Evolutionary conservation across 2,329 filamentous ascomycete genomes (phyloP).

Genomic region (Torrubiella hemipterigena): DNA sequence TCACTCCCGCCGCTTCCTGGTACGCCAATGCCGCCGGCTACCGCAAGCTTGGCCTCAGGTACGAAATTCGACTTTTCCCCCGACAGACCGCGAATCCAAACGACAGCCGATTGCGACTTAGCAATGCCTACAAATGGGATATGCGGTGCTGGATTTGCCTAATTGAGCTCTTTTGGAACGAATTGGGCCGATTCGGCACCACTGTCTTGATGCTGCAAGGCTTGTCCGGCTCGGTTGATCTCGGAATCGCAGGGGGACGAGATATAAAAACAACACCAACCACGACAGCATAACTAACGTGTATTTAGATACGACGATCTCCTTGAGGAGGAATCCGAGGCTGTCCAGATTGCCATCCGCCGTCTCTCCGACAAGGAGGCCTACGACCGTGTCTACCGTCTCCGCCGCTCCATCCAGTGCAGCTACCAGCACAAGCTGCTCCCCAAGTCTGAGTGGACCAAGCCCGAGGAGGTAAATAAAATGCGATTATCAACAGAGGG

Average conservation of each 20-base stretch:
- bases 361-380: constrained; percentile 80
- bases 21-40: constrained; percentile 85
- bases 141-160: no score
- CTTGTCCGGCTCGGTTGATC: no score
- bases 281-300: no score
- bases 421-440: constrained; percentile 53
- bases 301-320: constrained; percentile 78
- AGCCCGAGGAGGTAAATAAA: constrained; percentile 34
- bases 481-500: not conserved
- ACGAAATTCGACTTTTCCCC: constrained; percentile 20
- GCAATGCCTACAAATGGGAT: no score
- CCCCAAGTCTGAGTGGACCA: constrained; percentile 49
- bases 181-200: no score
- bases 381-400: constrained; percentile 95
- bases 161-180: no score
- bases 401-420: constrained; percentile 85
- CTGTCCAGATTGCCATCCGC: constrained; percentile 77
- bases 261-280: no score
- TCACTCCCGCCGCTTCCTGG: constrained; percentile 78
- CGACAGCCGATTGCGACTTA: no score
- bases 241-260: no score
- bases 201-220: no score
- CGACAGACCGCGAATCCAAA: no score
- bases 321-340: constrained; percentile 83
- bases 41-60: constrained; percentile 86